A percentile compares a stretch with the other conserved stretches of the same genome.
Conservation (phyloP, 768 basidiomycete species). For the Hypholoma sublateritium region DNA sequence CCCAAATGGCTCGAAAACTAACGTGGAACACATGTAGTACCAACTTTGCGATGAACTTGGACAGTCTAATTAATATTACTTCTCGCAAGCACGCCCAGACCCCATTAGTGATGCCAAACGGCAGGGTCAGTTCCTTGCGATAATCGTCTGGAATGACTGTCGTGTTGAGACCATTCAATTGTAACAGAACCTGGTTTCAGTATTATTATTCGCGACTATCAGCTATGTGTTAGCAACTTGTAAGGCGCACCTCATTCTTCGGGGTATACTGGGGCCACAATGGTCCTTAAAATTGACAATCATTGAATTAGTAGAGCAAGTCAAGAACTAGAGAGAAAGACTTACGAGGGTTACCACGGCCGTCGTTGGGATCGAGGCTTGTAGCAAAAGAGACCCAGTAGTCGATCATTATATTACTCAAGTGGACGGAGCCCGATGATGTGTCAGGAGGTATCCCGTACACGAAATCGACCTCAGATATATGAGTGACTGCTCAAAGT, state of each 20-base stretch:
- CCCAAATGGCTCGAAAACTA: too few relatives aligned
- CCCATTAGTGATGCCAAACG: conserved; percentile 12
- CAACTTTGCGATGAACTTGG: too few relatives aligned
- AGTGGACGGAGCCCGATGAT: conserved; percentile 17
- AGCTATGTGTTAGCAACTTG: not conserved
- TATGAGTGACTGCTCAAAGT: conserved; percentile 27
- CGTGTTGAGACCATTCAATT: conserved; percentile 18
- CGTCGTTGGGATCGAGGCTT: conserved; percentile 39
- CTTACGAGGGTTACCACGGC: conserved; percentile 29
- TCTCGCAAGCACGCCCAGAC: too few relatives aligned
- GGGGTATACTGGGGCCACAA: conserved; percentile 30
- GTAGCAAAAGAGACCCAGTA: conserved; percentile 44
- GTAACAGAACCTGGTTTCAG: conserved; percentile 3
- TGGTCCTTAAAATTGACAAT: conserved; percentile 17
- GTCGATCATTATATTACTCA: conserved; percentile 36
- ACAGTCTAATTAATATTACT: too few relatives aligned
- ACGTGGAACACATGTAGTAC: too few relatives aligned
- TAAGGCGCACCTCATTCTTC: conserved; percentile 17
- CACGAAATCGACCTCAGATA: conserved; percentile 33
- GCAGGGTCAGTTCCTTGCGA: conserved; percentile 27
- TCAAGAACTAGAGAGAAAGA: not conserved
- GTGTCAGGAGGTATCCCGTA: conserved; percentile 30
- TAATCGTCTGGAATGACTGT: conserved; percentile 35
- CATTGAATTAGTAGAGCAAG: not conserved
- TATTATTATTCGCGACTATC: not conserved